Conservation (phyloP, 108 stramenopile genomes). For the Cyclotella cryptica region DNA sequence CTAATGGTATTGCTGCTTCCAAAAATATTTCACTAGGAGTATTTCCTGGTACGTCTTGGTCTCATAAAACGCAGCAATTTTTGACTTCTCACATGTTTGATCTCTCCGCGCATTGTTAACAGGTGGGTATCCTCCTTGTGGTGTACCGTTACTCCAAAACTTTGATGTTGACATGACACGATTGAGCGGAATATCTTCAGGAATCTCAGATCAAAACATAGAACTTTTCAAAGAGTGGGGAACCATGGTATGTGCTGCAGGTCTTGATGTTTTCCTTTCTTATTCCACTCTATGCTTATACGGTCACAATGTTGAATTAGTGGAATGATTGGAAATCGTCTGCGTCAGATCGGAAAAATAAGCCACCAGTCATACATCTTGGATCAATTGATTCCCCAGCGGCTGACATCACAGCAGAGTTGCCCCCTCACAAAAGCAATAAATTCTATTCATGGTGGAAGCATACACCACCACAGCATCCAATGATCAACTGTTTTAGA, state of each 20-base stretch:
- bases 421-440: slow-evolving; percentile 7
- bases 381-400: slow-evolving; percentile 1
- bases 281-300: neutral
- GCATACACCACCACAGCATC: slow-evolving; percentile 39
- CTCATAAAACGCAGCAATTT: no score
- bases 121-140: slow-evolving; percentile 32
- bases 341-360: neutral
- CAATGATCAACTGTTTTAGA: slow-evolving; percentile 32
- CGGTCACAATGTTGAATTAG: neutral
- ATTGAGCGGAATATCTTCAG: slow-evolving; percentile 6
- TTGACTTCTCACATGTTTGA: no score
- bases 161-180: slow-evolving; percentile 17
- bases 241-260: slow-evolving; percentile 8
- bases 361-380: neutral
- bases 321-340: slow-evolving; percentile 5
- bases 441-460: slow-evolving; percentile 36
- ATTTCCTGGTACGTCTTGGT: neutral
- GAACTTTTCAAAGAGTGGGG: slow-evolving; percentile 9
- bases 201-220: slow-evolving; percentile 11
- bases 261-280: neutral
- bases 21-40: slow-evolving; percentile 16
- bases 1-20: neutral
- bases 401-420: neutral
- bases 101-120: no score
- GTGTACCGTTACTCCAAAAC: slow-evolving; percentile 19